These are phyloP conservation scores for Blastobotrys elegans DNA, from an alignment of 1,139 yeast species.

Conservation along the genomic window DNA sequence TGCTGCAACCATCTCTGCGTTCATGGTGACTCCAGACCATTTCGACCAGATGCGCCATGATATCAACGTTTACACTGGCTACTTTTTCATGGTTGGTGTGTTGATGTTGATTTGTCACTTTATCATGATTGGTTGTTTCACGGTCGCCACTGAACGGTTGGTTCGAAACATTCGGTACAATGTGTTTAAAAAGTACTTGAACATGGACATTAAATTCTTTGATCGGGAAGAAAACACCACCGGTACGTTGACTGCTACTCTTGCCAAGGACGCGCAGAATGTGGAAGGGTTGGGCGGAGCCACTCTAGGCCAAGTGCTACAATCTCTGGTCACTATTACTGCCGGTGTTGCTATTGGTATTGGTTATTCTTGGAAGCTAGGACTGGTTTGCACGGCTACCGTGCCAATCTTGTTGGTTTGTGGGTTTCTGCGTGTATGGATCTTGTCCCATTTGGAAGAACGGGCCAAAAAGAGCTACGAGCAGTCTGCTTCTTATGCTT, in stretches of 20 bases:
- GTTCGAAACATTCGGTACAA: constrained; percentile 32
- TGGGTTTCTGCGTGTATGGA: constrained; percentile 77
- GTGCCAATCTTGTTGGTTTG: constrained; percentile 69
- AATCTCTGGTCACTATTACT: constrained; percentile 62
- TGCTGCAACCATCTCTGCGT: constrained; percentile 36
- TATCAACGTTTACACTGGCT: constrained; percentile 36
- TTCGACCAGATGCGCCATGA: constrained; percentile 32
- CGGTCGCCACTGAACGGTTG: constrained; percentile 29
- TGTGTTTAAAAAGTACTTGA: constrained; percentile 39
- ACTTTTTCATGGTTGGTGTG: constrained; percentile 39
- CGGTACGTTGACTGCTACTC: constrained; percentile 77
- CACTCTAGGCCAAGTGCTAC: constrained; percentile 70
- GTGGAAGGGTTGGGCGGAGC: constrained; percentile 87
- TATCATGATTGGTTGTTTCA: constrained; percentile 30
- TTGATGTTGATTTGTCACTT: constrained; percentile 32
- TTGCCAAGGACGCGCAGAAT: constrained; percentile 79
- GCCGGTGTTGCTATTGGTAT: constrained; percentile 70
- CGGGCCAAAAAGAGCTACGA: constrained; percentile 38
- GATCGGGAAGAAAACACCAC: constrained; percentile 56
- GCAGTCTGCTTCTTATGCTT: constrained; percentile 36
- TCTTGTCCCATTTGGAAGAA: constrained; percentile 64
- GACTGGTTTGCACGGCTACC: constrained; percentile 52
- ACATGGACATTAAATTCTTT: constrained; percentile 80
- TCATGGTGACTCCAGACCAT: constrained; percentile 34
- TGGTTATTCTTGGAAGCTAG: constrained; percentile 63